phyloP scores from a whole-genome alignment of 1,139 yeast species.

The Scheffersomyces lignicola region DNA sequence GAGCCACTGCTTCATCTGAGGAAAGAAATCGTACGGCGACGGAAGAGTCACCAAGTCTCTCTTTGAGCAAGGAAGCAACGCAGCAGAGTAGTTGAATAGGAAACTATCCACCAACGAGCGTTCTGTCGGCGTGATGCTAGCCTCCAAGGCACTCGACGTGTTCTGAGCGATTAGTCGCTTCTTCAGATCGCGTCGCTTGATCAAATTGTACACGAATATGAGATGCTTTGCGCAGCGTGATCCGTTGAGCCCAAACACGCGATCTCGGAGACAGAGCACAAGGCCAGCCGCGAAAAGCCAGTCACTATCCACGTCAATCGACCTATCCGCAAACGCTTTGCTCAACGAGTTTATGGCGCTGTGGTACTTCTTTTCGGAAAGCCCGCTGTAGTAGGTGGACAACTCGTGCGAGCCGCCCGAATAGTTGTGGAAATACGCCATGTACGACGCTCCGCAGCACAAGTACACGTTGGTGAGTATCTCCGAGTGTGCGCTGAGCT shows the following conservation, averaged over 20 bases:
- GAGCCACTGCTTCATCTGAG: slow-evolving; percentile 8
- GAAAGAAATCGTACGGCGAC: slow-evolving; percentile 10
- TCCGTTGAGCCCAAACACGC: slow-evolving; percentile 10
- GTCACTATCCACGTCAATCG: slow-evolving; percentile 10
- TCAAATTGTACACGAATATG: slow-evolving; percentile 9
- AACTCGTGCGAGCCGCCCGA: slow-evolving; percentile 1
- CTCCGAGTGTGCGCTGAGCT: slow-evolving; percentile 7
- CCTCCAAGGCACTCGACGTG: neutral
- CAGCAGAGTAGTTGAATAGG: slow-evolving; percentile 9
- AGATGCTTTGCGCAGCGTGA: slow-evolving; percentile 11
- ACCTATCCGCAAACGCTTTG: slow-evolving; percentile 6
- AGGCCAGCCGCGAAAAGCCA: slow-evolving; percentile 12
- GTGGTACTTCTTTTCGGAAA: slow-evolving; percentile 9
- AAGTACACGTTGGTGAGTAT: slow-evolving; percentile 10
- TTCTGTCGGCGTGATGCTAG: slow-evolving; percentile 8
- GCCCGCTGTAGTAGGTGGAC: slow-evolving; percentile 5
- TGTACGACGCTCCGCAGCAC: slow-evolving; percentile 11
- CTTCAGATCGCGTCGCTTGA: slow-evolving; percentile 5
- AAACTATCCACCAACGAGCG: slow-evolving; percentile 11
- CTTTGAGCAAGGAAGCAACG: slow-evolving; percentile 9
- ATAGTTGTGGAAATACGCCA: slow-evolving; percentile 8
- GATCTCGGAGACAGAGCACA: slow-evolving; percentile 10
- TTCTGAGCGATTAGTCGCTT: neutral
- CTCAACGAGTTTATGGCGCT: slow-evolving; percentile 8
- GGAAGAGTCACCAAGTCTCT: slow-evolving; percentile 8